A percentile compares a stretch with the other conserved stretches of the same genome.
These are phyloP conservation scores for Gnomoniopsis sp. DNA, from an alignment of 2,329 filamentous ascomycete species.

Conservation along the genomic window DNA sequence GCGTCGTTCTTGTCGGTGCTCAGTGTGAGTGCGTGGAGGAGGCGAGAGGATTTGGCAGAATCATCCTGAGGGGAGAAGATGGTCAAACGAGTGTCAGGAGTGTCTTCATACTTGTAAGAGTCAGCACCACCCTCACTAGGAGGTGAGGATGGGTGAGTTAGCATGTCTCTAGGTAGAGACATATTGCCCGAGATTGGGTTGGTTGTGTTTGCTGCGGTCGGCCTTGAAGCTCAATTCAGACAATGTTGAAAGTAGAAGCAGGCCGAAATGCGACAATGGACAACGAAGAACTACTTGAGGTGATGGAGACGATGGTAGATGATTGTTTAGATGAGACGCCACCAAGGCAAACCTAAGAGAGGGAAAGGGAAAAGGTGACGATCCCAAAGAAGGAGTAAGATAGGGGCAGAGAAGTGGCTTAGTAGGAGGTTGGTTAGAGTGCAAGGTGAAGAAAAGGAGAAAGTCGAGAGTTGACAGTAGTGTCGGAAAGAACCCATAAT, in stretches of 20 bases:
- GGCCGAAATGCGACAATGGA: not conserved
- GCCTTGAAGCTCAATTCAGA: not conserved
- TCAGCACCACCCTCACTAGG: constrained; percentile 51
- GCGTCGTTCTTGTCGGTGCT: constrained; percentile 26
- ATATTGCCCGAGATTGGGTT: constrained; percentile 27
- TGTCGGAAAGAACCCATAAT: too few species aligned
- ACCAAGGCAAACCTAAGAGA: not conserved
- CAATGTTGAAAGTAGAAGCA: not conserved
- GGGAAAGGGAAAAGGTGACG: not conserved
- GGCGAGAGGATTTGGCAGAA: constrained; percentile 41
- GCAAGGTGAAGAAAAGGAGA: not conserved
- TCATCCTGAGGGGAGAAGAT: constrained; percentile 60
- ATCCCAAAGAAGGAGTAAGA: not conserved
- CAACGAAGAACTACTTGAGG: not conserved
- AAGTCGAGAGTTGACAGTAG: not conserved
- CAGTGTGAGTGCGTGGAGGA: constrained; percentile 30
- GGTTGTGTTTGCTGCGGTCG: not conserved
- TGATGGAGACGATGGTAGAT: not conserved
- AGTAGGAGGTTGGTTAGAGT: not conserved
- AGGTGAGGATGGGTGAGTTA: constrained; percentile 45
- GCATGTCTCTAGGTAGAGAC: constrained; percentile 38
- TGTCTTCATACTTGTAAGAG: constrained; percentile 52
- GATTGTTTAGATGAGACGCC: not conserved
- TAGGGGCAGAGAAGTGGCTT: not conserved
- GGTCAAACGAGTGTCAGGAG: constrained; percentile 62